Conservation (phyloP, 108 stramenopile genomes). For the Skeletonema marinoi region DNA sequence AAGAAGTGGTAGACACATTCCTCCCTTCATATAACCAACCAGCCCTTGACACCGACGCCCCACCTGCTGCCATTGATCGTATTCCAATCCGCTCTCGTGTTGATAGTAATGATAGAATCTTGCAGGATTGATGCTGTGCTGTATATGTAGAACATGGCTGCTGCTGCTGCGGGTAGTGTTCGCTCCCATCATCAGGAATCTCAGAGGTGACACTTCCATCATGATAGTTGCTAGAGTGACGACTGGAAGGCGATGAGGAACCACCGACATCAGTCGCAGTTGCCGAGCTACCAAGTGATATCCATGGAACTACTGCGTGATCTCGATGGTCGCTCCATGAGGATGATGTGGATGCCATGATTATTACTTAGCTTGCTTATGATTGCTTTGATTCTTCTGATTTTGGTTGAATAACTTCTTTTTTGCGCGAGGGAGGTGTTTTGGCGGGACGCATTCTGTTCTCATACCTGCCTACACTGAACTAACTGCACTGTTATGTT, state of each 20-base stretch:
- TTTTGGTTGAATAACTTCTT: no score
- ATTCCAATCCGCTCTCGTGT: slow-evolving; percentile 32
- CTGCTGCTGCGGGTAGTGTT: background rate
- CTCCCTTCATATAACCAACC: slow-evolving; percentile 5
- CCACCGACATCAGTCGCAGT: background rate
- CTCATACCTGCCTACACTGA: no score
- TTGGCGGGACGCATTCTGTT: no score
- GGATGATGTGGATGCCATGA: background rate
- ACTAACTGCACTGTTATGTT: no score
- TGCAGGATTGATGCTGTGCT: background rate
- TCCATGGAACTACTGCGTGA: slow-evolving; percentile 2
- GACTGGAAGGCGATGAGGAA: no score
- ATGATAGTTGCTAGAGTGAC: background rate
- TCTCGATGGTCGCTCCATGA: background rate
- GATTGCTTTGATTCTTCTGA: no score
- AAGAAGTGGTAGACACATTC: background rate
- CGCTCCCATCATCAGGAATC: background rate
- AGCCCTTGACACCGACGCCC: background rate
- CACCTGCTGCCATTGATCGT: background rate
- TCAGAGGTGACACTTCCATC: background rate
- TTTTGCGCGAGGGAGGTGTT: no score
- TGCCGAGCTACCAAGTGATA: background rate
- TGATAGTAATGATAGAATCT: slow-evolving; percentile 1
- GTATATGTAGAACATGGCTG: background rate
- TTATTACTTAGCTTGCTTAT: background rate